These are phyloP conservation scores for Podospora pseudoanserina DNA, from an alignment of 495 filamentous ascomycete genomes.

Conservation along the genomic window DNA sequence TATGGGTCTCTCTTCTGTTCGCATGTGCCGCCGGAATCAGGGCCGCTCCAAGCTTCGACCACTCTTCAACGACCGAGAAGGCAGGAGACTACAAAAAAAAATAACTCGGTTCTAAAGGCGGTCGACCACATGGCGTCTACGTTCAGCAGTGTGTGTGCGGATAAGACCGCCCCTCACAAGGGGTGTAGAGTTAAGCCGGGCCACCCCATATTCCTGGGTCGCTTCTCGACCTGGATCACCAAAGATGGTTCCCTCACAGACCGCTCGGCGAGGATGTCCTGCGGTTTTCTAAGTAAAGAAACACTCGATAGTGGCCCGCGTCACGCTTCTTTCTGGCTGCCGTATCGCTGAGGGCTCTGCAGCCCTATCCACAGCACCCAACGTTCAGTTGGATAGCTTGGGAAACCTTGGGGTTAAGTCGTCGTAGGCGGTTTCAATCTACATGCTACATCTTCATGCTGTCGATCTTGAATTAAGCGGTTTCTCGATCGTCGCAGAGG, in stretches of 20 bases:
- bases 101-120: neutral
- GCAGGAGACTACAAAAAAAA: neutral
- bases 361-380: slow-evolving; percentile 29
- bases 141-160: neutral
- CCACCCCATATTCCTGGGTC: slow-evolving; percentile 15
- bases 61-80: neutral
- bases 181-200: neutral
- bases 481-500: slow-evolving; percentile 14
- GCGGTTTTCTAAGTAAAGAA: slow-evolving; percentile 35
- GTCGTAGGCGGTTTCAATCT: slow-evolving; percentile 27
- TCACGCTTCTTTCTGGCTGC: slow-evolving; percentile 8
- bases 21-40: neutral
- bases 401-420: slow-evolving; percentile 11
- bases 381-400: slow-evolving; percentile 5
- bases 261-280: slow-evolving; percentile 18
- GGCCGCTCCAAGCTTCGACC: neutral
- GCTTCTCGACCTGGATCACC: slow-evolving; percentile 20
- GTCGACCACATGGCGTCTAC: neutral
- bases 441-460: slow-evolving; percentile 28
- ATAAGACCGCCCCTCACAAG: neutral
- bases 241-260: slow-evolving; percentile 22
- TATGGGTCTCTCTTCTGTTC: neutral
- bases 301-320: slow-evolving; percentile 24
- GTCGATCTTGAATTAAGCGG: slow-evolving; percentile 16
- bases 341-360: slow-evolving; percentile 18